phyloP scores from a whole-genome alignment of 2,329 filamentous ascomycete genomes.

The Cercospora nicotianae region DNA sequence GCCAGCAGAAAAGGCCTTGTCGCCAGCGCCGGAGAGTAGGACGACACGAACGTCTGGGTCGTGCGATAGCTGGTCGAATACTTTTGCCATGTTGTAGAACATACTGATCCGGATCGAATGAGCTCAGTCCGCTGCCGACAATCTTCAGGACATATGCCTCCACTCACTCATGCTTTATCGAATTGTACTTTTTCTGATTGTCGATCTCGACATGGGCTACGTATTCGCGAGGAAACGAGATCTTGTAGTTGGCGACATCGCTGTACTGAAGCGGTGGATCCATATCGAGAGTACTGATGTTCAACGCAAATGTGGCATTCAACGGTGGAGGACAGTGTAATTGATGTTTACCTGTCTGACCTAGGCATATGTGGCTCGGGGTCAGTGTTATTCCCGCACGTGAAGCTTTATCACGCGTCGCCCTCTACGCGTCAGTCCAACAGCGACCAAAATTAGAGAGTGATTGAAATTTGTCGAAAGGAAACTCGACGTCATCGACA shows the following conservation, averaged over 20 bases:
- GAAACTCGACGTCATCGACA: background rate
- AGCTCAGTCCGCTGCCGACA: too few species aligned
- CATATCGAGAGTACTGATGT: background rate
- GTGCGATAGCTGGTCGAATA: conserved; percentile 71
- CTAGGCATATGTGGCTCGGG: background rate
- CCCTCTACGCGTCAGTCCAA: background rate
- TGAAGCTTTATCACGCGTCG: too few species aligned
- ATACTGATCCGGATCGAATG: conserved; percentile 58
- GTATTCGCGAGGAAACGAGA: background rate
- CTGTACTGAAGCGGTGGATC: background rate
- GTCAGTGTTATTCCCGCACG: background rate
- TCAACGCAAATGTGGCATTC: background rate
- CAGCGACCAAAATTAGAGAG: background rate
- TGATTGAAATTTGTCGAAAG: background rate
- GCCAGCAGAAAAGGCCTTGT: conserved; percentile 75
- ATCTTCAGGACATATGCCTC: too few species aligned
- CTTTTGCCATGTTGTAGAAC: conserved; percentile 74
- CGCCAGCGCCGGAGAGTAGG: conserved; percentile 76
- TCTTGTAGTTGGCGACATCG: conserved; percentile 27
- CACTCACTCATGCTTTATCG: background rate
- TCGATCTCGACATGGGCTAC: background rate
- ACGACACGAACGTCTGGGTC: conserved; percentile 73
- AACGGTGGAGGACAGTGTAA: background rate
- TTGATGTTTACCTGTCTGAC: background rate
- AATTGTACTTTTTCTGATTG: background rate